Evolutionary conservation across 148 eudicot genomes (phyloP), one percentile per base, ranked within the genome.

Genomic region (Diospyros kaki): DNA sequence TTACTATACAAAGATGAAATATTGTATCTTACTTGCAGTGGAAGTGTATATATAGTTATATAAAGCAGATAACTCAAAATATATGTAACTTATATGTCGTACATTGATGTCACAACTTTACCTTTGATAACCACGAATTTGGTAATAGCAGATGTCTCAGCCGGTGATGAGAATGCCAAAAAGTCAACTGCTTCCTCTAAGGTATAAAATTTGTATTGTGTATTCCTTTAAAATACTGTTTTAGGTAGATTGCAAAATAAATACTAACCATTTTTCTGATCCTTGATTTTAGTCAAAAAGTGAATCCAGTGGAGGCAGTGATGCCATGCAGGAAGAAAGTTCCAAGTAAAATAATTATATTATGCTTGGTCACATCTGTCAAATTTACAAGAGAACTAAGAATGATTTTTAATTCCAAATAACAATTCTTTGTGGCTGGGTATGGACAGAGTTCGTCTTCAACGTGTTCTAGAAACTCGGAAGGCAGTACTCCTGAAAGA

Each of bases 401-500:
- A 2, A 2, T 45, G 12, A 15, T 55, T 61, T 11, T 64, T 50
- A 63, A 13, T 63, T 64, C 48, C 41, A 41, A 12, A 62, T 63
- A 43, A 58, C 53, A 72, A 50, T 52, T 75, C 48, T 64, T 66
- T 64, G 63, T 43, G 74, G 58, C 58, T 74, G 60, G 45, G 71
- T 38, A 58, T 81, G 77, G 40, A 67, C 74, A 93, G 98, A 87
- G 81, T 66, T 61, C 96, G 87, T 58, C 89, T 93, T 66, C 88
- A 91, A 42, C 93, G 96, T 76, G 92, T 89, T 44, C 77, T 91
- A 64, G 92, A 93, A 72, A 86, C 87, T 75, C 88, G 98, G 67
- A 93, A 86, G 77, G 86, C 85, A 42, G 88, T 91, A 50, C 91
- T 91, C 70, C 78, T 81, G 75, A 93, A 86, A 83, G 98, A 93